A percentile compares a stretch with the other conserved stretches of the same genome.
Evolutionary conservation across 2,329 filamentous ascomycete genomes (phyloP).

Genomic region (Chrysoporthe austroafricana): DNA sequence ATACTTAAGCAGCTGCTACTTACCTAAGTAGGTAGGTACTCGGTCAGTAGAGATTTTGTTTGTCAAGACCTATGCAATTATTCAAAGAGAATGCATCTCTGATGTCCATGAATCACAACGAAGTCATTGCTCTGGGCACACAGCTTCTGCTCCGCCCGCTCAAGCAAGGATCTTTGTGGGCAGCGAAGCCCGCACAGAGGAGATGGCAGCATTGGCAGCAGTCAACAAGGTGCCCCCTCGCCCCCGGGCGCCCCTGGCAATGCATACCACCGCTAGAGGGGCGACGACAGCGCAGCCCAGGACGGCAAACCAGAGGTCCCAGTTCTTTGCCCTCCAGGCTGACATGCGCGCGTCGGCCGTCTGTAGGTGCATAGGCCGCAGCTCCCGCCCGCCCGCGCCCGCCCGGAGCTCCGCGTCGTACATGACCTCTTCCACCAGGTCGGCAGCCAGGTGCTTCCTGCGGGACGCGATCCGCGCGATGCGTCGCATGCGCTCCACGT

Average conservation of each 20-base stretch:
- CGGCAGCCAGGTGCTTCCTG: constrained; percentile 43
- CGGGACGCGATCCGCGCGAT: constrained; percentile 43
- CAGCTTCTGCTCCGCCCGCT: no score
- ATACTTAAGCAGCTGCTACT: no score
- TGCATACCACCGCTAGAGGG: neutral
- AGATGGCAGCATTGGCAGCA: neutral
- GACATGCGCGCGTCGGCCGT: constrained; percentile 49
- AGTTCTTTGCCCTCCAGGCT: constrained; percentile 43
- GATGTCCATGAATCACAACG: no score
- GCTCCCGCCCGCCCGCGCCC: constrained; percentile 25
- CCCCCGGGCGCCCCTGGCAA: neutral
- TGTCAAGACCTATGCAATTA: no score
- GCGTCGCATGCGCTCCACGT: constrained; percentile 42
- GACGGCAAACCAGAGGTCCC: constrained; percentile 38
- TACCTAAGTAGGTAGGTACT: no score
- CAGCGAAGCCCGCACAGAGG: neutral
- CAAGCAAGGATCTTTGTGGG: no score
- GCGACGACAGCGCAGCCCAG: neutral
- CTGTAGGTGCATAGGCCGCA: constrained; percentile 47
- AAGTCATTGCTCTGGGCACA: no score
- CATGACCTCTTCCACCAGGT: constrained; percentile 48
- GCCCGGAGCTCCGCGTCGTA: constrained; percentile 39
- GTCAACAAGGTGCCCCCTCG: neutral
- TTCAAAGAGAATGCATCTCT: no score
- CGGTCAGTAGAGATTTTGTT: no score